These are phyloP conservation scores for Rosa lucieae DNA, from an alignment of 306 rosid species.

Conservation along the genomic window DNA sequence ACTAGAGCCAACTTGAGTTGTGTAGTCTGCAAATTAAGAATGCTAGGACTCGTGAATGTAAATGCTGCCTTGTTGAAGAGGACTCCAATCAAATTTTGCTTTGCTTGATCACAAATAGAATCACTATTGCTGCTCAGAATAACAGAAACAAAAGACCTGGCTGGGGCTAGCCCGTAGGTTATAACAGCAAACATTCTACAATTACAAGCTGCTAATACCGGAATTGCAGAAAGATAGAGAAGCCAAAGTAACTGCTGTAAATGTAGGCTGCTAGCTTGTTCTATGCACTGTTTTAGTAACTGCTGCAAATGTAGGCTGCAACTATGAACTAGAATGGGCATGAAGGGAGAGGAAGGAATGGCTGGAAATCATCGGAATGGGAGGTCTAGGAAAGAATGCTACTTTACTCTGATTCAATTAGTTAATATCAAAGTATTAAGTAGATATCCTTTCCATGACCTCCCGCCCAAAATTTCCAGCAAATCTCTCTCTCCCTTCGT, in stretches of 20 bases:
- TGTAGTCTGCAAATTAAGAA: too few relatives aligned
- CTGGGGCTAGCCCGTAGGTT: too few relatives aligned
- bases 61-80: too few relatives aligned
- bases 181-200: neutral
- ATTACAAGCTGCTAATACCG: neutral
- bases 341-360: slow-evolving; percentile 4
- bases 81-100: too few relatives aligned
- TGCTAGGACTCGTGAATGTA: too few relatives aligned
- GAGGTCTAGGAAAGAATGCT: slow-evolving; percentile 7
- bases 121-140: too few relatives aligned
- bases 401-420: neutral
- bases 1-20: too few relatives aligned
- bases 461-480: slow-evolving; percentile 26
- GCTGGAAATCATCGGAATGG: slow-evolving; percentile 15
- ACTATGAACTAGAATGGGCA: neutral
- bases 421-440: neutral
- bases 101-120: too few relatives aligned
- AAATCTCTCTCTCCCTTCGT: neutral
- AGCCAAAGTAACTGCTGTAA: neutral
- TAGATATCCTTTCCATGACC: slow-evolving; percentile 2
- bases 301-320: neutral
- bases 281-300: neutral
- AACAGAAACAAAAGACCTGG: too few relatives aligned
- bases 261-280: too few relatives aligned
- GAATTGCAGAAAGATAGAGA: neutral